These are phyloP conservation scores for Dictyostelium purpureum DNA, from an alignment of 78 protist genomes.

Conservation along the genomic window DNA sequence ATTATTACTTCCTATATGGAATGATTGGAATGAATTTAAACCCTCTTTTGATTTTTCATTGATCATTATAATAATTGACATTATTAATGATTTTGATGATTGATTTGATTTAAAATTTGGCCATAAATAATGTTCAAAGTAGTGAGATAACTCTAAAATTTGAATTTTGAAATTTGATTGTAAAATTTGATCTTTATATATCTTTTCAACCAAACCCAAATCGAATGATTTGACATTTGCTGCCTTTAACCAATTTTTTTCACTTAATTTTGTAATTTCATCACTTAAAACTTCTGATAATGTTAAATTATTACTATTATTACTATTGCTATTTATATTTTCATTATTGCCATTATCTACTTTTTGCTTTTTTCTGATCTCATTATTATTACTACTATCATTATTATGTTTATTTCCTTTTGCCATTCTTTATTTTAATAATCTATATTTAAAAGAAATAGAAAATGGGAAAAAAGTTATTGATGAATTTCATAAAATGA, in stretches of 20 bases:
- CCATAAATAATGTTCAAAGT: conserved; percentile 87
- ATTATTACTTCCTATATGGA: not conserved
- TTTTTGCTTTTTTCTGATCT: not conserved
- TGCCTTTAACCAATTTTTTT: conserved; percentile 20
- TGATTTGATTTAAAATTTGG: conserved; percentile 57
- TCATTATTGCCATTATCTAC: not conserved
- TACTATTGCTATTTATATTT: not conserved
- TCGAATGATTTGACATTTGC: not conserved
- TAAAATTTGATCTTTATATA: conserved; percentile 5
- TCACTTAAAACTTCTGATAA: not conserved
- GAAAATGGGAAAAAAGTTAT: too few species aligned
- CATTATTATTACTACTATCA: not conserved
- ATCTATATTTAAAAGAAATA: too few species aligned
- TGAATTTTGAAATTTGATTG: not conserved
- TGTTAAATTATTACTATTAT: not conserved
- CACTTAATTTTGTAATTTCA: not conserved
- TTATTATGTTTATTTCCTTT: not conserved
- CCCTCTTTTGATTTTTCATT: conserved; percentile 90
- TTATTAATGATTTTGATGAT: conserved; percentile 16
- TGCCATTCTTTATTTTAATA: not conserved
- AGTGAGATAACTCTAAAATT: conserved; percentile 47
- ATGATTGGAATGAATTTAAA: not conserved
- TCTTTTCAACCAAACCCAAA: conserved; percentile 1
- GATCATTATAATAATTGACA: conserved; percentile 88
- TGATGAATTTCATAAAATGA: not conserved